Base-by-base conservation (phyloP, 257 asterid species). In the Thymus mandschuricus region DNA sequence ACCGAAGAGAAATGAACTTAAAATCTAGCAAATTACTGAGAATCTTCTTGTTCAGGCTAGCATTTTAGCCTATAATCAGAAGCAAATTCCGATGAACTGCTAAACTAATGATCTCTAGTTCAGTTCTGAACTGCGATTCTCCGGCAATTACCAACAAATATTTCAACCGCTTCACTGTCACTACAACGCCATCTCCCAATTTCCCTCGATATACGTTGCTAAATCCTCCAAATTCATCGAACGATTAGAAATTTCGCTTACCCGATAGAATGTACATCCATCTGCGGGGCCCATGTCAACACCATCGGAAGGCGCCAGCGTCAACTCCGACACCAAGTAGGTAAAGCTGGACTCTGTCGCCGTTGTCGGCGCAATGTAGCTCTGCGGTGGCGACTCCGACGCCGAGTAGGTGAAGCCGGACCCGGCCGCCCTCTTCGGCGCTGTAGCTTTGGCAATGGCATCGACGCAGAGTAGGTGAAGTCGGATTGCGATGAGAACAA, bases 71-170 rank as follows among this genome's bases (percentile, higher is more conserved):
- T 29, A 87, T 75, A 11, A 89, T 75, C 2, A 93, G 86, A 30
- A 95, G 97, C 83, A 95, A 68, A 81, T 95, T 92, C 21, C 98
- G 81, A 66, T 95, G 99, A 71, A 92, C 97, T 1, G 99, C 98
- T 63, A 95, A 75, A 78, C 98, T 92, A 52, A 92, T 92, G 82
- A 95, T 89, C 74, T 85, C 99, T 15, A 95, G 72, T 41, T 95
- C 99, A 0, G 93, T 95, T 64, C 92, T 71, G 27, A 95, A 95
- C 83, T 95, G 99, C 2, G 84, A 84, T 60, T 85, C 92, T 43
- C 99, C 99, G 0, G 99, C 84, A 8, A 93, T 83, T 60, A 97
- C 99, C 0, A 89, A 74, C 28, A 88, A 64, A 54, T 95, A 98
- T 74, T 95, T 95, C 2, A 95, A 85, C 2, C 99, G 89, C 57